Evolutionary conservation across 768 basidiomycete genomes (phyloP).

Genomic region (Mycena crocata): DNA sequence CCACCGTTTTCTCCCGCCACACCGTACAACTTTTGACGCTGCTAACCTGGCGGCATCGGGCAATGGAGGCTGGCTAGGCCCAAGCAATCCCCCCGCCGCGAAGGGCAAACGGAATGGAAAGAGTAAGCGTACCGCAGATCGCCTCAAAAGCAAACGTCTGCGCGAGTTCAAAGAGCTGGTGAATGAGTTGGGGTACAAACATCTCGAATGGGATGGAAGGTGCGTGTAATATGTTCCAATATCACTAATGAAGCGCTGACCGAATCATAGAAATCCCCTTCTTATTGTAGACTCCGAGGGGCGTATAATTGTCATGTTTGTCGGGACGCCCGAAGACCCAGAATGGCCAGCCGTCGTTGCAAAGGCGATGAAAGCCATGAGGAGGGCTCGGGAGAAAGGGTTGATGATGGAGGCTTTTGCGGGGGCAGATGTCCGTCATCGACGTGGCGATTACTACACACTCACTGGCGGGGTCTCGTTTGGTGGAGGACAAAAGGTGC

Average conservation of each 20-base stretch:
- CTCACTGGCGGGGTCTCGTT: constrained; percentile 38
- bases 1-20: not conserved
- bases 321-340: constrained; percentile 26
- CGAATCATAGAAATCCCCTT: not conserved
- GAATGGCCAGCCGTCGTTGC: constrained; percentile 8
- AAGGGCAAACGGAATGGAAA: not conserved
- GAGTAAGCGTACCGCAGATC: not conserved
- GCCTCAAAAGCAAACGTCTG: not conserved
- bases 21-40: not conserved
- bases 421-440: constrained; percentile 17
- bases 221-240: not conserved
- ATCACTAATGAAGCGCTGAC: not conserved
- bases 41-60: not conserved
- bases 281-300: constrained; percentile 7
- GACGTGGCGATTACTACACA: constrained; percentile 36
- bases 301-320: constrained; percentile 22
- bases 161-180: not conserved
- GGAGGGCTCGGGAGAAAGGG: not conserved
- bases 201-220: constrained; percentile 17
- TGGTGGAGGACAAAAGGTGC: constrained; percentile 42
- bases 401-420: constrained; percentile 3
- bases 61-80: constrained; percentile 2
- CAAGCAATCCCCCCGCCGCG: not conserved
- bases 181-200: not conserved
- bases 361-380: constrained; percentile 10